A percentile compares a stretch with the other conserved stretches of the same genome.
Evolutionary conservation across 2,329 filamentous ascomycete genomes (phyloP).

Genomic region (Xenosphaeropsis pyriputrescens): DNA sequence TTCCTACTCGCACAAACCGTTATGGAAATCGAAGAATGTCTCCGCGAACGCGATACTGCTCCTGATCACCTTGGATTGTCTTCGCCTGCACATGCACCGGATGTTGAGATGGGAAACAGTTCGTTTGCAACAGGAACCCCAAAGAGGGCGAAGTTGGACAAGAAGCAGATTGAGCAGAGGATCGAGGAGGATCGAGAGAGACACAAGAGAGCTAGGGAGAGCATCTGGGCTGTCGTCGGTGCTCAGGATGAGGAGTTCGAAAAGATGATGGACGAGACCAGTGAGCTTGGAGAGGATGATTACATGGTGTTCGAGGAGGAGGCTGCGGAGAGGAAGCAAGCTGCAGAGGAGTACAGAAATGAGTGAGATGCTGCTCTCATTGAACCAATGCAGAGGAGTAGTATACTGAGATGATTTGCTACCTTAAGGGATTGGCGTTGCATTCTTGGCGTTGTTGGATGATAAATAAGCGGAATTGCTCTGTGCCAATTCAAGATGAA

Average conservation of each 20-base stretch:
- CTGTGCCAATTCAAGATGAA: no score
- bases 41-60: conserved; percentile 47
- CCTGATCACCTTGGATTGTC: conserved; percentile 9
- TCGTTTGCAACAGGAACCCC: conserved; percentile 6
- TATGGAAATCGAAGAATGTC: conserved; percentile 64
- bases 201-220: conserved; percentile 83
- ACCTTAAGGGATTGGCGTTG: no score
- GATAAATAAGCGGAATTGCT: no score
- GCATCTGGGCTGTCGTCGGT: conserved; percentile 73
- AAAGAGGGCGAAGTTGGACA: conserved; percentile 44
- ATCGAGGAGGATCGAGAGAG: conserved; percentile 95
- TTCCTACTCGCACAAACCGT: conserved; percentile 66
- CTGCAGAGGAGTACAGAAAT: conserved; percentile 12
- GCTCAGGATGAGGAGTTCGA: conserved; percentile 49
- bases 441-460: no score
- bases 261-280: conserved; percentile 75
- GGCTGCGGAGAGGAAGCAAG: conserved; percentile 16
- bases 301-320: conserved; percentile 67
- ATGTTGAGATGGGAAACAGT: conserved; percentile 10
- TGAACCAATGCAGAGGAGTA: neutral
- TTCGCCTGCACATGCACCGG: conserved; percentile 10
- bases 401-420: no score
- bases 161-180: conserved; percentile 82
- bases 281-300: conserved; percentile 80
- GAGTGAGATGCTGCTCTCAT: conserved; percentile 4